phyloP scores from a whole-genome alignment of 805 yeast species.

The Candida multigemmis region DNA sequence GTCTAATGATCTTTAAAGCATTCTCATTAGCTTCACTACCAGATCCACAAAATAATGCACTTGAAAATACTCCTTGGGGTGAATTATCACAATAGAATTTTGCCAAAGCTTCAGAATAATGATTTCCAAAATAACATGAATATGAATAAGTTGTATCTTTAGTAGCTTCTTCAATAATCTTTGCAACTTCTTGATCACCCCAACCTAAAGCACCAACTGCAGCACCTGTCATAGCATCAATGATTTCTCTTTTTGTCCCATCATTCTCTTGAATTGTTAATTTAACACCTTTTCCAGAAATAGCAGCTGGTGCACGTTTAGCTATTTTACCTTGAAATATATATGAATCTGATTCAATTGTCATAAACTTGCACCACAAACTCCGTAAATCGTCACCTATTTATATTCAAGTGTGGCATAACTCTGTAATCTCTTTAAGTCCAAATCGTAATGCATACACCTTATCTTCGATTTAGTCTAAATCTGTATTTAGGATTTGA shows the following conservation, averaged over 20 bases:
- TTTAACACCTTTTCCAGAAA: conserved; percentile 33
- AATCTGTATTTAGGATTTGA: no score
- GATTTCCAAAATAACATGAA: conserved; percentile 13
- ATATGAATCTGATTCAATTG: conserved; percentile 16
- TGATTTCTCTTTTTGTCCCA: conserved; percentile 15
- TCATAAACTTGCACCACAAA: not conserved
- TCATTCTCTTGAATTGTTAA: conserved; percentile 34
- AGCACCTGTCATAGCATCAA: conserved; percentile 21
- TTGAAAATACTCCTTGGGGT: conserved; percentile 33
- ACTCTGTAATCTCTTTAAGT: no score
- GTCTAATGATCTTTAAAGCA: conserved; percentile 17
- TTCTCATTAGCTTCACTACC: conserved; percentile 23
- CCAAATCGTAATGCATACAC: no score
- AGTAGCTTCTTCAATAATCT: conserved; percentile 13
- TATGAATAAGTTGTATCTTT: conserved; percentile 12
- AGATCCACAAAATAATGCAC: conserved; percentile 29
- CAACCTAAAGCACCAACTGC: conserved; percentile 26
- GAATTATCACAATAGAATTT: conserved; percentile 23
- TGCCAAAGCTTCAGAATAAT: conserved; percentile 16
- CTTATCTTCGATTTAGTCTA: no score
- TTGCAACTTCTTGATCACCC: conserved; percentile 15
- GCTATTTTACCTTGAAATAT: conserved; percentile 35
- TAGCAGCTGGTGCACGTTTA: conserved; percentile 28
- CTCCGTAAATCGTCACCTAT: no score
- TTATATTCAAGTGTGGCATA: no score